Percentiles rank a stretch among this genome's conserved stretches.
These are phyloP conservation scores for Trichoderma endophyticum DNA, from an alignment of 2,329 filamentous ascomycete genomes.

Conservation along the genomic window DNA sequence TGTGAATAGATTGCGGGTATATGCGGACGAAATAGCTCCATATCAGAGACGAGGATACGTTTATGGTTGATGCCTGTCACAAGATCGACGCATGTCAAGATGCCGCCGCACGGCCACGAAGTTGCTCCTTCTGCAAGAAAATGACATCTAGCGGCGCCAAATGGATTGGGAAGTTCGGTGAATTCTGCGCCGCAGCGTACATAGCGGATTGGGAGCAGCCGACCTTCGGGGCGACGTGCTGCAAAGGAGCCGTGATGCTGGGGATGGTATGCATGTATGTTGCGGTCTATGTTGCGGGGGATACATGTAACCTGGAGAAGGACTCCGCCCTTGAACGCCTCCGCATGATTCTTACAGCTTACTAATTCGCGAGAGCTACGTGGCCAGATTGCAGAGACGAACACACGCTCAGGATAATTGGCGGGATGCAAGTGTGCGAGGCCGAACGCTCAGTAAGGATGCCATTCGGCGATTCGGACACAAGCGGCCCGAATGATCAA, in stretches of 20 bases:
- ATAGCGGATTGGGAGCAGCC: not conserved
- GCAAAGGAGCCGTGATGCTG: too few species aligned
- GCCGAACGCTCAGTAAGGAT: not conserved
- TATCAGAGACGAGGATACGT: not conserved
- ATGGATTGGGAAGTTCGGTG: not conserved
- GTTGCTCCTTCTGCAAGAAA: not conserved
- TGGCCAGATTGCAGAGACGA: not conserved
- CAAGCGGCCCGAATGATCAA: not conserved
- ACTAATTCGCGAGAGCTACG: not conserved
- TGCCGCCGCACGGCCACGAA: not conserved
- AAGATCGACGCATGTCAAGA: not conserved
- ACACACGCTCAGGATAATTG: not conserved
- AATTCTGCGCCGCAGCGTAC: not conserved
- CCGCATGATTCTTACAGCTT: not conserved
- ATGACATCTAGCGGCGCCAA: too few species aligned
- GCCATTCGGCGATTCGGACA: not conserved
- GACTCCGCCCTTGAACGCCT: not conserved
- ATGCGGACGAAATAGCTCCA: too few species aligned
- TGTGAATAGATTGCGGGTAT: rapidly evolving
- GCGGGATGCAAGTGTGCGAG: not conserved
- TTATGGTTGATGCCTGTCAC: not conserved
- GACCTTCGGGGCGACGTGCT: too few species aligned
- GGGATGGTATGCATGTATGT: too few species aligned
- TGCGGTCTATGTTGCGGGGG: not conserved
- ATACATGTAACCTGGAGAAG: not conserved